Evolutionary conservation across 1,284 basidiomycete genomes (phyloP).

Genomic region (Ustilago loliicola): DNA sequence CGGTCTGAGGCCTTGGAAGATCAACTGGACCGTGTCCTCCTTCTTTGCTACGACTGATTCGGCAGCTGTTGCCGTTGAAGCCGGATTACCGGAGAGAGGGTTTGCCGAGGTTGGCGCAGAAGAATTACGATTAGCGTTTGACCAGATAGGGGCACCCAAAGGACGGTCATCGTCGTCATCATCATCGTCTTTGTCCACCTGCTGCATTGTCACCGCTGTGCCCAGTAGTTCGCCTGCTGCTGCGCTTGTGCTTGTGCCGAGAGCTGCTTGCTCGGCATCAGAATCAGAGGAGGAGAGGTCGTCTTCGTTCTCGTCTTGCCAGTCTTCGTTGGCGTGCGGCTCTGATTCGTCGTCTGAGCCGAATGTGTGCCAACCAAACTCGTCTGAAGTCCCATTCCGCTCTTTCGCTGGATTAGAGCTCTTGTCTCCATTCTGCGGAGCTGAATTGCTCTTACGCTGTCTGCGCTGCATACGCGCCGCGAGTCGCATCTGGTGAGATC

Average conservation of each 20-base stretch:
- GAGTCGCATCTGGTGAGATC: conserved; percentile 20
- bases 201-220: conserved; percentile 45
- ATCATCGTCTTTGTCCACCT: conserved; percentile 44
- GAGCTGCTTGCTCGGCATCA: conserved; percentile 13
- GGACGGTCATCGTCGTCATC: conserved; percentile 55
- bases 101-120: conserved; percentile 7
- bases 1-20: conserved; percentile 42
- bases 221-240: conserved; percentile 17
- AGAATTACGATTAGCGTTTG: conserved; percentile 13
- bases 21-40: conserved; percentile 42
- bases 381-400: background rate
- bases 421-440: background rate
- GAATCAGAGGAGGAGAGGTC: conserved; percentile 25
- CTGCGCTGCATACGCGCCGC: conserved; percentile 18
- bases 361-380: conserved; percentile 39
- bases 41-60: conserved; percentile 9
- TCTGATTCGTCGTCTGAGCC: conserved; percentile 31
- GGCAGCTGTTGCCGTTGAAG: background rate
- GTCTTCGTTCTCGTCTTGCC: conserved; percentile 22
- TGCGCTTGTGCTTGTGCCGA: background rate
- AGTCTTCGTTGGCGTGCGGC: background rate
- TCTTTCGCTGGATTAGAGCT: background rate
- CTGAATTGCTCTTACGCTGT: conserved; percentile 17
- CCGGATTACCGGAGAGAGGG: background rate
- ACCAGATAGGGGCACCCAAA: conserved; percentile 31